Evolutionary conservation across 2,329 filamentous ascomycete genomes (phyloP).

Genomic region (Venturia nashicola): DNA sequence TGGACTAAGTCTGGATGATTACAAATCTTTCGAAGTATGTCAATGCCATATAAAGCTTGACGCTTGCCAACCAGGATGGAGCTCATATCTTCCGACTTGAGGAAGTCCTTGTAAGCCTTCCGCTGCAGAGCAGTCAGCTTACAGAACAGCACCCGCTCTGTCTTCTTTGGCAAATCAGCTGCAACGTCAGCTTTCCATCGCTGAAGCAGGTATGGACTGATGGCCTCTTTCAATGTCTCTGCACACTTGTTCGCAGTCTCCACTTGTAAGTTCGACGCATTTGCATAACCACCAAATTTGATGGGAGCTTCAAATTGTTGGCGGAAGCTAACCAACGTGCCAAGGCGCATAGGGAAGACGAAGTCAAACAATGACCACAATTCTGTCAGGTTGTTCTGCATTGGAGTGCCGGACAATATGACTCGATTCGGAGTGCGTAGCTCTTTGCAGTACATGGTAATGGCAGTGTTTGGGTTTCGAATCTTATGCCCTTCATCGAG

Average conservation of each 20-base stretch:
- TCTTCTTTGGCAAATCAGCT: conserved; percentile 87
- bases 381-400: conserved; percentile 93
- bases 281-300: conserved; percentile 83
- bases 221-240: conserved; percentile 83
- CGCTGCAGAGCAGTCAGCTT: conserved; percentile 74
- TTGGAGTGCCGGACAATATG: conserved; percentile 90
- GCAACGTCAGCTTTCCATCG: conserved; percentile 90
- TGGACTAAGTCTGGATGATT: conserved; percentile 89
- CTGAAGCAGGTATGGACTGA: conserved; percentile 85
- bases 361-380: conserved; percentile 98
- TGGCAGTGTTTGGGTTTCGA: conserved; percentile 86
- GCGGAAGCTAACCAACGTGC: conserved; percentile 81
- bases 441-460: conserved; percentile 93
- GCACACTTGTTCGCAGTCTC: conserved; percentile 92
- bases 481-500: conserved; percentile 98
- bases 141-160: conserved; percentile 90
- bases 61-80: conserved; percentile 63
- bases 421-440: conserved; percentile 79
- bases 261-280: conserved; percentile 85
- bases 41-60: conserved; percentile 79
- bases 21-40: conserved; percentile 88
- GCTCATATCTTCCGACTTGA: conserved; percentile 74
- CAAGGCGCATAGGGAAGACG: conserved; percentile 89
- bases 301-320: conserved; percentile 92
- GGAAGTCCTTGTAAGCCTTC: conserved; percentile 67